Conservation (phyloP, 2,329 filamentous ascomycete genomes). For the Nothomitra cinnamomea region DNA sequence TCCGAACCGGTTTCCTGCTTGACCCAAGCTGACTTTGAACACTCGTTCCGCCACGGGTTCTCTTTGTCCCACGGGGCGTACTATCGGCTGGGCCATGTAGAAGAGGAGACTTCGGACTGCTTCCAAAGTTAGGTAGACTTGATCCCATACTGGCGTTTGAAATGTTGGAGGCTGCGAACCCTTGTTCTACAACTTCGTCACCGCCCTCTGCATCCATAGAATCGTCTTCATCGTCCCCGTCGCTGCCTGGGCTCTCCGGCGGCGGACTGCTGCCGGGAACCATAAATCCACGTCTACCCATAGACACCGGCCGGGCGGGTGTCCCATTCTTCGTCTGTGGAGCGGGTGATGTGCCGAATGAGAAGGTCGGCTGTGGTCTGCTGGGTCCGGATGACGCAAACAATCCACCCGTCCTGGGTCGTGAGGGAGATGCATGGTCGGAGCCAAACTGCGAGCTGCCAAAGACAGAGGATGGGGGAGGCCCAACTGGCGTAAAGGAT, state of each 20-base stretch:
- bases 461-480: slow-evolving; percentile 33
- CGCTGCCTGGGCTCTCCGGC: slow-evolving; percentile 7
- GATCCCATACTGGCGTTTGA: background rate
- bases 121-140: slow-evolving; percentile 7
- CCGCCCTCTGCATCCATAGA: slow-evolving; percentile 7
- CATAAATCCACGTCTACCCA: background rate
- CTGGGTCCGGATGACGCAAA: background rate
- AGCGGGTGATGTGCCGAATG: slow-evolving; percentile 7
- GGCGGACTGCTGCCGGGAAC: background rate
- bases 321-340: slow-evolving; percentile 17
- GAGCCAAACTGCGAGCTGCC: slow-evolving; percentile 28
- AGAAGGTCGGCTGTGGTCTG: background rate
- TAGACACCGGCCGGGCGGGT: slow-evolving; percentile 6
- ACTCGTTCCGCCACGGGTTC: slow-evolving; percentile 15
- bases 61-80: slow-evolving; percentile 16
- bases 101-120: background rate
- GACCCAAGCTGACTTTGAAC: slow-evolving; percentile 14
- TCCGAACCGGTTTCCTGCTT: slow-evolving; percentile 29
- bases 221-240: slow-evolving; percentile 24
- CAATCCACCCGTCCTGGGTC: background rate
- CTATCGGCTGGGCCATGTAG: background rate
- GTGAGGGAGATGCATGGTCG: background rate
- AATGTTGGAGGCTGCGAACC: background rate
- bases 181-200: background rate
- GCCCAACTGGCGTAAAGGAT: slow-evolving; percentile 39